These are phyloP conservation scores for Beauveria varroae DNA, from an alignment of 2,329 filamentous ascomycete species.

Conservation along the genomic window DNA sequence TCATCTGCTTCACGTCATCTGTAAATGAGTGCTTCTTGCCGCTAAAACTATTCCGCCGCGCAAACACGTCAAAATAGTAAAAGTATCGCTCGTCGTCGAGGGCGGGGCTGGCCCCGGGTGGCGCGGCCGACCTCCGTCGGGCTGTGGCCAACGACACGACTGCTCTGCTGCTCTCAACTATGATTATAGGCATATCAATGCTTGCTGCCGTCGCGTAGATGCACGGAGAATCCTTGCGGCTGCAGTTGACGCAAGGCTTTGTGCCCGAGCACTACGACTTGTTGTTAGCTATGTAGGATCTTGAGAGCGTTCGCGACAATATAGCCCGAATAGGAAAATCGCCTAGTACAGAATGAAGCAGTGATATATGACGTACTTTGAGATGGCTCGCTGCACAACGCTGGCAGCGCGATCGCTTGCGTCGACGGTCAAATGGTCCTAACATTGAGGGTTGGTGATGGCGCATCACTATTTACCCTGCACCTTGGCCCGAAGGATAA, in stretches of 20 bases:
- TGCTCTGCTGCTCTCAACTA: slow-evolving; percentile 16
- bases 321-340: background rate
- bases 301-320: background rate
- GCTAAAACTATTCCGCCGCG: slow-evolving; percentile 21
- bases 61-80: slow-evolving; percentile 24
- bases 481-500: background rate
- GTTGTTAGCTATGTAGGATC: background rate
- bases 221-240: slow-evolving; percentile 18
- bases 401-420: slow-evolving; percentile 24
- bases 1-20: slow-evolving; percentile 19
- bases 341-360: background rate
- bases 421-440: slow-evolving; percentile 27
- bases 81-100: slow-evolving; percentile 18
- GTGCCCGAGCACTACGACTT: slow-evolving; percentile 25
- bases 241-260: slow-evolving; percentile 24
- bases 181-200: slow-evolving; percentile 13
- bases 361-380: slow-evolving; percentile 19
- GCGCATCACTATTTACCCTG: background rate
- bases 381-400: slow-evolving; percentile 25
- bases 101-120: background rate
- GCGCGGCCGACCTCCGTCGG: background rate
- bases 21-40: background rate
- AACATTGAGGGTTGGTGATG: slow-evolving; percentile 11
- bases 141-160: background rate
- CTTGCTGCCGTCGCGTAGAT: slow-evolving; percentile 12